A percentile compares a stretch with the other conserved stretches of the same genome.
phyloP scores from a whole-genome alignment of 257 asterid species.

The Mitragyna speciosa region DNA sequence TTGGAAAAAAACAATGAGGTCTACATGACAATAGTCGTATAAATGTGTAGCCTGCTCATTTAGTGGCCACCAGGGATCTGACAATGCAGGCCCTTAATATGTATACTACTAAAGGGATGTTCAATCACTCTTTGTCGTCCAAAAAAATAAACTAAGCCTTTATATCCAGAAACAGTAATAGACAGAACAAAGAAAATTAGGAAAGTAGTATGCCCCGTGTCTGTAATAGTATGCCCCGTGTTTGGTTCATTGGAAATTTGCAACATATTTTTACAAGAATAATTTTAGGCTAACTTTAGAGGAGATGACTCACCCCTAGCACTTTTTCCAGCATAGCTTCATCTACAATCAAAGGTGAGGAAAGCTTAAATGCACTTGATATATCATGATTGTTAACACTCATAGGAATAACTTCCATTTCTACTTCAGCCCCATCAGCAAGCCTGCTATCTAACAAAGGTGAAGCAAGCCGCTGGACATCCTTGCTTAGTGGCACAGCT shows the following conservation, averaged over 20 bases:
- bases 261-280: not conserved
- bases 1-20: not conserved
- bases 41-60: not conserved
- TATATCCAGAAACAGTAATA: not conserved
- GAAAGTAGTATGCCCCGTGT: not conserved
- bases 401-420: constrained; percentile 96
- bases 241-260: not conserved
- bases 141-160: not conserved
- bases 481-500: constrained; percentile 75
- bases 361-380: constrained; percentile 61
- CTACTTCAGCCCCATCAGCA: constrained; percentile 92
- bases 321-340: constrained; percentile 95
- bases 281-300: not conserved
- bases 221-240: not conserved
- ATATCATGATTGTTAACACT: constrained; percentile 77
- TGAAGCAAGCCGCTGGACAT: constrained; percentile 79
- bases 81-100: not conserved
- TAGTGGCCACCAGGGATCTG: not conserved
- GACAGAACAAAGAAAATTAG: not conserved
- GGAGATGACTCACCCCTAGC: constrained; percentile 77
- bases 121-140: not conserved
- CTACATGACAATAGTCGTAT: not conserved
- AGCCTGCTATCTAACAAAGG: constrained; percentile 78
- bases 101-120: not conserved
- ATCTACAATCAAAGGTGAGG: constrained; percentile 75